Evolutionary conservation across 1,284 basidiomycete genomes (phyloP), one percentile per base, ranked within the genome.

Genomic region (Rugosomyces carneus): DNA sequence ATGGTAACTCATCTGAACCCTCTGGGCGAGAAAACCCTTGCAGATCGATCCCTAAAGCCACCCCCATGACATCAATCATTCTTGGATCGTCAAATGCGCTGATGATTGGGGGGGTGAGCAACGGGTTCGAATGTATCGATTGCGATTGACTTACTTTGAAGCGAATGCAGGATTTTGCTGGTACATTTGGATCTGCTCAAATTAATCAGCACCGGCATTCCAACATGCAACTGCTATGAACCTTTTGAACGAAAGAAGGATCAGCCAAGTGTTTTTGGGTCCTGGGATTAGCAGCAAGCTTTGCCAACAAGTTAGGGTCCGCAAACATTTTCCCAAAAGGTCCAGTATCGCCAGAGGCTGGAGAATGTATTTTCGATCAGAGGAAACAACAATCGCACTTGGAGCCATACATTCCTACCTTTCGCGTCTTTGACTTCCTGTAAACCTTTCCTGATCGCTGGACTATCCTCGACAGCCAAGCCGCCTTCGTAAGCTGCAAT

Each of bases 41-140:
- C 64, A 98, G 79, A 66, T 98, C 93, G 56, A 98, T 79, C 40
- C 93, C 93, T 89, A 97, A 93, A 50, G 93, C 75, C 8, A 84
- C 94, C 52, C 94, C 94, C 50, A 97, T 76, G 16, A 93, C 93
- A 58, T 88, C 83, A 66, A 97, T 89, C 90, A 96, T 95, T 49
- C 94, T 80, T 29, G 93, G 83, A 66, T 98, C 93, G 56, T 80
- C 71, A 57, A 89, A 67, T 56, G 74, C 67, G 6, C 78, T 81
- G 52, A 24, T 51, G 26, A 34, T n/a, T n/a, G n/a, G n/a, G 29
- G n/a, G 35, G 31, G 10, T 49, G 19, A 44, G 45, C 29, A 19
- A 26, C 8, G 20, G 26, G 7, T 2, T 27, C 15, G 31, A 38
- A 42, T 11, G 23, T 5, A 27, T 11, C 21, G 15, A 36, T 18